These are phyloP conservation scores for Cordyceps militaris DNA, from an alignment of 2,329 filamentous ascomycete species.

Conservation along the genomic window DNA sequence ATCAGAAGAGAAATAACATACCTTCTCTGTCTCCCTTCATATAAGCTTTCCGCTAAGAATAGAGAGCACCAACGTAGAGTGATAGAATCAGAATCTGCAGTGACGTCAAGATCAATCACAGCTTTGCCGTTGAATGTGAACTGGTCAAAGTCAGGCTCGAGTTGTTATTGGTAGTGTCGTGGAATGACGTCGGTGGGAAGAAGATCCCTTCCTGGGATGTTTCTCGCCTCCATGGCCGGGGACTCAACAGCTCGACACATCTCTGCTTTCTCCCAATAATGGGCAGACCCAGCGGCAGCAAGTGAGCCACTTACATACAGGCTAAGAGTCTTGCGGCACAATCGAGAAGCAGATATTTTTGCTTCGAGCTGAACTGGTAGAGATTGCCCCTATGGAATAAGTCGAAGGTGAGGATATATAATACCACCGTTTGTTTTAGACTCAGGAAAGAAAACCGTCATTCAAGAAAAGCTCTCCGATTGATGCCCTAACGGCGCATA, in stretches of 20 bases:
- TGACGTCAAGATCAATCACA: conserved; percentile 78
- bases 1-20: conserved; percentile 20
- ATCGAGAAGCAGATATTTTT: too few species aligned
- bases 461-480: too few species aligned
- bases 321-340: too few species aligned
- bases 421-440: too few species aligned
- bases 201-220: conserved; percentile 57
- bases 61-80: conserved; percentile 83
- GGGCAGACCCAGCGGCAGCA: too few species aligned
- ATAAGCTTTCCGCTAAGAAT: conserved; percentile 56
- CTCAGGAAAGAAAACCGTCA: too few species aligned
- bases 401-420: too few species aligned
- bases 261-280: neutral
- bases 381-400: too few species aligned
- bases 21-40: conserved; percentile 40
- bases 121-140: conserved; percentile 84
- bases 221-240: neutral
- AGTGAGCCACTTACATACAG: too few species aligned
- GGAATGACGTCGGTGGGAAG: conserved; percentile 88
- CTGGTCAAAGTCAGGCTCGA: conserved; percentile 84
- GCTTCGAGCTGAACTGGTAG: too few species aligned
- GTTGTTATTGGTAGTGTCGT: conserved; percentile 78
- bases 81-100: conserved; percentile 75
- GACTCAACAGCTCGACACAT: conserved; percentile 1
- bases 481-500: neutral